phyloP scores from a whole-genome alignment of 129 eudicot species.

The Rutidosis leptorrhynchoides region DNA sequence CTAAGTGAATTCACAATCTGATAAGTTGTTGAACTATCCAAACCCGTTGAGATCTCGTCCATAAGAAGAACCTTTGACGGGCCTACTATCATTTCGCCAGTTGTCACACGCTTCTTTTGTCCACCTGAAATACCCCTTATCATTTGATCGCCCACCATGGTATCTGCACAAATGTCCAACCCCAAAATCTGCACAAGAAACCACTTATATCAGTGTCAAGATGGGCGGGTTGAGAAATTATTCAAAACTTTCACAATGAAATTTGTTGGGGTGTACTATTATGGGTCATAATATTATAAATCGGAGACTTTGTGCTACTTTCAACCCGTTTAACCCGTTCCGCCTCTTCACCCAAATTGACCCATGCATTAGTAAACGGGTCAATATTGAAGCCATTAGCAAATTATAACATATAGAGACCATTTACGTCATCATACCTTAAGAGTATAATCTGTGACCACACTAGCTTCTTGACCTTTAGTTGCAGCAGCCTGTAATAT shows the following conservation, averaged over 20 bases:
- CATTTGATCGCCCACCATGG: slow-evolving; percentile 80
- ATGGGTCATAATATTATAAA: neutral
- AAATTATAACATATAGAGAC: too few relatives aligned
- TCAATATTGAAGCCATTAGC: too few relatives aligned
- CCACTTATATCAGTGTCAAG: neutral
- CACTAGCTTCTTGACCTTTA: slow-evolving; percentile 66
- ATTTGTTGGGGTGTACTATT: neutral
- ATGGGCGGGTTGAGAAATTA: neutral
- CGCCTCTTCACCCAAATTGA: neutral
- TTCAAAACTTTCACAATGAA: neutral
- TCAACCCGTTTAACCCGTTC: neutral
- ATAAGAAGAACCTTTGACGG: slow-evolving; percentile 60
- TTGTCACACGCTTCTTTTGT: slow-evolving; percentile 67
- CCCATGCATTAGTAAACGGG: neutral
- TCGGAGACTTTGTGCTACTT: neutral
- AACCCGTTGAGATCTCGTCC: slow-evolving; percentile 77
- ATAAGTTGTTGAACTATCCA: slow-evolving; percentile 73
- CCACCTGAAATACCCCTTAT: slow-evolving; percentile 75
- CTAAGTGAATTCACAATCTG: slow-evolving; percentile 58
- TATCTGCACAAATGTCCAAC: slow-evolving; percentile 69
- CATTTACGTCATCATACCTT: slow-evolving; percentile 39
- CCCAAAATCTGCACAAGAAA: slow-evolving; percentile 51
- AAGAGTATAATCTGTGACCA: slow-evolving; percentile 77
- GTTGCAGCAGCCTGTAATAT: slow-evolving; percentile 61
- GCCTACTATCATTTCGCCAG: slow-evolving; percentile 73